These are phyloP conservation scores for Tolypocladium tundrense DNA, from an alignment of 2,329 filamentous ascomycete species.

Conservation along the genomic window DNA sequence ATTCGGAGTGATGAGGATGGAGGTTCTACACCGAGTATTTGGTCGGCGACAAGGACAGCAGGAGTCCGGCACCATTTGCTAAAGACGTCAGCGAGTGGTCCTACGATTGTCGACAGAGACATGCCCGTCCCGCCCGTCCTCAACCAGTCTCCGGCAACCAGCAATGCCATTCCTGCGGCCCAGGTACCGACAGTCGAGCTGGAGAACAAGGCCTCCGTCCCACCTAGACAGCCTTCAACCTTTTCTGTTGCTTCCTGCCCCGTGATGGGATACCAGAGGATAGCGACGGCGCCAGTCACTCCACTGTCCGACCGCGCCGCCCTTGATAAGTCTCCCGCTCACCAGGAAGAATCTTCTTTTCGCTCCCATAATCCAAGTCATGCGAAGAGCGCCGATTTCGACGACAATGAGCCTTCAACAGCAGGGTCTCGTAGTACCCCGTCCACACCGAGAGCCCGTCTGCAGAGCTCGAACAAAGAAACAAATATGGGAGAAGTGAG, in stretches of 20 bases:
- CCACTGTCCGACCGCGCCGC: background rate
- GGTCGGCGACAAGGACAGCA: slow-evolving; percentile 3
- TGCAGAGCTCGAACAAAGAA: background rate
- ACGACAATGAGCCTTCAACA: background rate
- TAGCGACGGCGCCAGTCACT: background rate
- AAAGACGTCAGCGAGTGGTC: slow-evolving; percentile 11
- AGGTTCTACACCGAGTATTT: background rate
- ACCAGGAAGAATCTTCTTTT: background rate
- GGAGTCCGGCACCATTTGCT: slow-evolving; percentile 12
- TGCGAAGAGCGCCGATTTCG: slow-evolving; percentile 7
- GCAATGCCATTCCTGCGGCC: background rate
- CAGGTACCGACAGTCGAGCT: background rate
- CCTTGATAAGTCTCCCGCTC: background rate
- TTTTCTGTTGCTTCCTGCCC: background rate
- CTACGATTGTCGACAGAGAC: slow-evolving; percentile 11
- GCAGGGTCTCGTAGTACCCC: background rate
- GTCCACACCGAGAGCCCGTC: background rate
- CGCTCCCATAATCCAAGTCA: background rate
- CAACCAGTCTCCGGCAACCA: background rate
- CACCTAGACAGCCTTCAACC: background rate
- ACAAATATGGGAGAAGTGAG: background rate
- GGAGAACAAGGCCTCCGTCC: slow-evolving; percentile 3
- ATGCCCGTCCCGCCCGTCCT: slow-evolving; percentile 10
- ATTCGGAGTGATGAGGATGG: slow-evolving; percentile 7
- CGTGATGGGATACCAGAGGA: background rate